These are phyloP conservation scores for Globisporangium mamillatum DNA, from an alignment of 352 stramenopile genomes.

Conservation along the genomic window DNA sequence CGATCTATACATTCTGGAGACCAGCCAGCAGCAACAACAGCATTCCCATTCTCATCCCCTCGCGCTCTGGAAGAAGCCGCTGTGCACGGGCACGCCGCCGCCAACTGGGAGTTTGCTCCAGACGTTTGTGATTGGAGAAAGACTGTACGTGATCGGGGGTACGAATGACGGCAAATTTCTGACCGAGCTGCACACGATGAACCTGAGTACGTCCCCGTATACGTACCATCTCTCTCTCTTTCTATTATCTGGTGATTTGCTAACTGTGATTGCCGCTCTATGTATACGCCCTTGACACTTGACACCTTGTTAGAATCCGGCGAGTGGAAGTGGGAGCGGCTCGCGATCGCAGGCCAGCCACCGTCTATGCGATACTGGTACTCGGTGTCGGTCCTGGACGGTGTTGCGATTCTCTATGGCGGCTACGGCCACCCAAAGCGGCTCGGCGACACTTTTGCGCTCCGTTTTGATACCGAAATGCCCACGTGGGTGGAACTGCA, in stretches of 20 bases:
- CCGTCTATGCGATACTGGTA: conserved; percentile 69
- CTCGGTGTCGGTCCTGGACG: conserved; percentile 40
- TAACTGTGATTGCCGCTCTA: neutral
- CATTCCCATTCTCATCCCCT: conserved; percentile 5
- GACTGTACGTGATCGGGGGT: conserved; percentile 52
- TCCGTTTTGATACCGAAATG: conserved; percentile 41
- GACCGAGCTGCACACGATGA: conserved; percentile 46
- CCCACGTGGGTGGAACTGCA: conserved; percentile 52
- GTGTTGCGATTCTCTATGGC: conserved; percentile 47
- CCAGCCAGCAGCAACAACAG: conserved; percentile 11
- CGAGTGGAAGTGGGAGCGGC: conserved; percentile 53
- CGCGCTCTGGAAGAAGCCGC: conserved; percentile 32
- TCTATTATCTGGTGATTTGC: neutral
- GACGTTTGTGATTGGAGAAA: conserved; percentile 44
- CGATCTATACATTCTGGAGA: conserved; percentile 47
- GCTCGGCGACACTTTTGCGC: conserved; percentile 50
- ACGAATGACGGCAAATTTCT: conserved; percentile 62
- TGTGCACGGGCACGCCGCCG: conserved; percentile 32
- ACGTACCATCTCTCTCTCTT: neutral
- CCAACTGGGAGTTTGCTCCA: conserved; percentile 45
- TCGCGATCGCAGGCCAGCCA: conserved; percentile 35
- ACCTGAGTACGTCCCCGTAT: conserved; percentile 37
- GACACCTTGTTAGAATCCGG: conserved; percentile 21
- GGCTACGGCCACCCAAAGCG: conserved; percentile 52
- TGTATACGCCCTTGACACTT: neutral